phyloP scores from a whole-genome alignment of 768 basidiomycete genomes.

The Kwoniella sp. region DNA sequence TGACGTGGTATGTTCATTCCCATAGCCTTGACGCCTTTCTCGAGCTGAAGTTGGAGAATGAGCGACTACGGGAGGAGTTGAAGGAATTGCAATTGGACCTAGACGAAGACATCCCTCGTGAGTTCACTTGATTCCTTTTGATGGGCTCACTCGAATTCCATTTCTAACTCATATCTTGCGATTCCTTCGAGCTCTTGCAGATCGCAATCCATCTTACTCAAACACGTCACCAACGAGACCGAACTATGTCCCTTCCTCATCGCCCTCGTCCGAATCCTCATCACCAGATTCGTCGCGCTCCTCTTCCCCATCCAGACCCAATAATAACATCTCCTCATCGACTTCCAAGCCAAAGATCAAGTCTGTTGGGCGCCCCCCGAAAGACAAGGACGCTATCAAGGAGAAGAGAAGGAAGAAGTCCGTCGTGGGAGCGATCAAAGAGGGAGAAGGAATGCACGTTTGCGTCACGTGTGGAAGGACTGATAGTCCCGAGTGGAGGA shows the following conservation, averaged over 20 bases:
- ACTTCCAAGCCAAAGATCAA: slow-evolving; percentile 19
- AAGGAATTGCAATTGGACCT: slow-evolving; percentile 47
- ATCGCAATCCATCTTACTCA: slow-evolving; percentile 21
- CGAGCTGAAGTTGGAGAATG: slow-evolving; percentile 86
- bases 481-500: slow-evolving; percentile 96
- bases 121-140: slow-evolving; percentile 15
- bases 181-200: slow-evolving; percentile 5
- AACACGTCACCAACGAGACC: slow-evolving; percentile 21
- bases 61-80: slow-evolving; percentile 68
- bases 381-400: slow-evolving; percentile 11
- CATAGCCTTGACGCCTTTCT: slow-evolving; percentile 60
- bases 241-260: slow-evolving; percentile 30
- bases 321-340: background rate
- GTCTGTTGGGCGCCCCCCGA: slow-evolving; percentile 22
- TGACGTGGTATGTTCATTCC: background rate
- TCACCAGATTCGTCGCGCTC: slow-evolving; percentile 23
- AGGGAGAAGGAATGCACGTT: slow-evolving; percentile 70
- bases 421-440: slow-evolving; percentile 55
- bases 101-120: slow-evolving; percentile 34
- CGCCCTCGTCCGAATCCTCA: slow-evolving; percentile 33
- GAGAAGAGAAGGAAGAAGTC: slow-evolving; percentile 29
- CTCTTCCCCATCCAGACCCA: slow-evolving; percentile 19
- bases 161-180: background rate
- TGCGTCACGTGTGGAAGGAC: slow-evolving; percentile 92
- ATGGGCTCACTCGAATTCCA: background rate